Base-by-base conservation (phyloP, 164 flowering plant genomes). In the Magnolia sinica region DNA sequence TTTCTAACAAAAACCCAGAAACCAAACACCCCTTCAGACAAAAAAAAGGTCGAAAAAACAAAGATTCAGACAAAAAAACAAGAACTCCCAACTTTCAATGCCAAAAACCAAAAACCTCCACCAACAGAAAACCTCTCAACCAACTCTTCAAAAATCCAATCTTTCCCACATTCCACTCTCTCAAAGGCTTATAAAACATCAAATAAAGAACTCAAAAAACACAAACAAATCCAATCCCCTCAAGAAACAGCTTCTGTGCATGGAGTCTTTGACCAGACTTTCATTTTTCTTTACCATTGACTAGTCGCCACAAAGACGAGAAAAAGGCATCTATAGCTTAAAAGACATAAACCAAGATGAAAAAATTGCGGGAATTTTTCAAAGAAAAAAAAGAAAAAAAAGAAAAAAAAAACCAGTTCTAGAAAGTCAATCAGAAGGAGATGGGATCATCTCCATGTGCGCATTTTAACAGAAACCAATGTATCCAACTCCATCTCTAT, bases 281-380 rank as follows among this genome's bases (percentile, higher is more conserved):
- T 63, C 19, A 31, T 11, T 8, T 13, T 68, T 72, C 31, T 29
- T 55, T 8, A 11, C 61, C 58, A 8, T 75, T 79, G 81, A 79
- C 81, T 70, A 14, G 77, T 71, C 52, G 81, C 71, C 77, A 22
- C 66, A 52, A n/a, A 20, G 70, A 64, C 68, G 64, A 51, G 71
- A 55, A 68, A 11, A 55, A 55, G 61, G 11, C 13, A 55, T 16
- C 61, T 11, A 14, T 55, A 16, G 13, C 18, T 8, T 9, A 55
- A 11, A 11, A 11, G 18, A 55, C 1, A 16, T 13, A 2, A 55
- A 16, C 18, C 18, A 11, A 11, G 61, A 55, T 7, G 10, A 55
- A 55, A 55, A 55, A 55, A 0, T 11, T 16, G 16, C 11, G 18
- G 45, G 45, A 37, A 37, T 37, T 37, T 37, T 55, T 16, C 61